Evolutionary conservation across 148 eudicot genomes (phyloP).

Genomic region (Gaultheria prostrata): DNA sequence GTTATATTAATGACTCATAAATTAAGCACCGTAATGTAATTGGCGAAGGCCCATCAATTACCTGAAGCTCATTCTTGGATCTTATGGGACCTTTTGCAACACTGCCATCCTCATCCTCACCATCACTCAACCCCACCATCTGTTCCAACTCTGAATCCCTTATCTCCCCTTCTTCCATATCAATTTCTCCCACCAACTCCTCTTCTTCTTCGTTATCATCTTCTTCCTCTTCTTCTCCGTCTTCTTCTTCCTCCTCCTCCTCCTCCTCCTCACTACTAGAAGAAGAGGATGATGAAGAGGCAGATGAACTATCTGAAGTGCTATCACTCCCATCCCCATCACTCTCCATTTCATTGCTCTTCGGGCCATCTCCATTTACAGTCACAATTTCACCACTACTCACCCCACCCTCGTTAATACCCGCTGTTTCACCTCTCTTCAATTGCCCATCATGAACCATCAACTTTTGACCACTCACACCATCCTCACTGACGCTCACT

Average conservation of each 20-base stretch:
- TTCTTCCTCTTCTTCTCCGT: slow-evolving; percentile 18
- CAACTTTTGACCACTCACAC: background rate
- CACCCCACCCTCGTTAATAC: background rate
- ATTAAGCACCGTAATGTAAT: background rate
- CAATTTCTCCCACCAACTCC: slow-evolving; percentile 22
- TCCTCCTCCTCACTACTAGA: slow-evolving; percentile 46
- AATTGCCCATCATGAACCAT: background rate
- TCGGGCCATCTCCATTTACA: background rate
- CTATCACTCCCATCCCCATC: slow-evolving; percentile 26
- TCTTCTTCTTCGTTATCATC: slow-evolving; percentile 11
- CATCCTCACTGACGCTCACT: background rate
- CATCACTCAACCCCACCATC: slow-evolving; percentile 54
- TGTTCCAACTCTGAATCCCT: slow-evolving; percentile 50
- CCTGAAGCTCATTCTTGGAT: slow-evolving; percentile 75
- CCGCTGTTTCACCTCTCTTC: background rate
- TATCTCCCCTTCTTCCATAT: slow-evolving; percentile 80
- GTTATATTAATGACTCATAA: background rate
- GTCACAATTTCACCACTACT: slow-evolving; percentile 11
- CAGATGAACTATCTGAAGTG: slow-evolving; percentile 33
- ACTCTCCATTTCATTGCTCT: slow-evolving; percentile 13
- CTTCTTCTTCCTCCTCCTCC: slow-evolving; percentile 21
- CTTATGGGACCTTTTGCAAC: slow-evolving; percentile 48
- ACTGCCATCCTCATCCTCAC: slow-evolving; percentile 33
- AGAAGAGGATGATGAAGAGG: slow-evolving; percentile 36
- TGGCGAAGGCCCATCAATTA: slow-evolving; percentile 17